A percentile compares a stretch with the other conserved stretches of the same genome.
These are phyloP conservation scores for Trichoderma harzianum DNA, from an alignment of 2,329 filamentous ascomycete genomes.

Conservation along the genomic window DNA sequence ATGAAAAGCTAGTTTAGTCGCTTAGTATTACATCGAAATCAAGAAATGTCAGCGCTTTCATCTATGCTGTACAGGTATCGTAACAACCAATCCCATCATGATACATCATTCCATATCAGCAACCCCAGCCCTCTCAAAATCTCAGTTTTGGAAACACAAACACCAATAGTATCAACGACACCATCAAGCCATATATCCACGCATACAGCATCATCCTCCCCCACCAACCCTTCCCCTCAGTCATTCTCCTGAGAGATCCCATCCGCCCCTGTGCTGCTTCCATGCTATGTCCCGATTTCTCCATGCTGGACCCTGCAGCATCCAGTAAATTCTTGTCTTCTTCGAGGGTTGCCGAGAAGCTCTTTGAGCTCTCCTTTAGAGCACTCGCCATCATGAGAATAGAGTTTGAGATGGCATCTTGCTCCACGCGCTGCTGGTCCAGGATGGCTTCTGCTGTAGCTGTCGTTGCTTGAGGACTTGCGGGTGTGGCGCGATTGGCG, in stretches of 20 bases:
- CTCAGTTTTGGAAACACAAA: conserved; percentile 85
- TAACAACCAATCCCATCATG: background rate
- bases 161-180: conserved; percentile 74
- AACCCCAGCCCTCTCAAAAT: conserved; percentile 50
- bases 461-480: conserved; percentile 39
- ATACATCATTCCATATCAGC: background rate
- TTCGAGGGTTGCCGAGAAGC: conserved; percentile 70
- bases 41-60: conserved; percentile 4
- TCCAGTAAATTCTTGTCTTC: conserved; percentile 67
- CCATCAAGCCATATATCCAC: conserved; percentile 78
- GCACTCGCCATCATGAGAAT: conserved; percentile 76
- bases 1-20: background rate
- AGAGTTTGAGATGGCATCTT: conserved; percentile 76
- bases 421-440: conserved; percentile 73
- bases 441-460: conserved; percentile 68
- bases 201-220: conserved; percentile 79
- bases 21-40: conserved; percentile 3
- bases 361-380: conserved; percentile 70
- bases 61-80: conserved; percentile 7
- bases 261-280: conserved; percentile 73
- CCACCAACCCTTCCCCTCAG: conserved; percentile 85
- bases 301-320: conserved; percentile 69
- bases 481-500: conserved; percentile 37
- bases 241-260: conserved; percentile 73
- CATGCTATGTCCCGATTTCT: conserved; percentile 72